Conservation (phyloP, 169 alveolate genomes). For the Plasmodium fragile region DNA sequence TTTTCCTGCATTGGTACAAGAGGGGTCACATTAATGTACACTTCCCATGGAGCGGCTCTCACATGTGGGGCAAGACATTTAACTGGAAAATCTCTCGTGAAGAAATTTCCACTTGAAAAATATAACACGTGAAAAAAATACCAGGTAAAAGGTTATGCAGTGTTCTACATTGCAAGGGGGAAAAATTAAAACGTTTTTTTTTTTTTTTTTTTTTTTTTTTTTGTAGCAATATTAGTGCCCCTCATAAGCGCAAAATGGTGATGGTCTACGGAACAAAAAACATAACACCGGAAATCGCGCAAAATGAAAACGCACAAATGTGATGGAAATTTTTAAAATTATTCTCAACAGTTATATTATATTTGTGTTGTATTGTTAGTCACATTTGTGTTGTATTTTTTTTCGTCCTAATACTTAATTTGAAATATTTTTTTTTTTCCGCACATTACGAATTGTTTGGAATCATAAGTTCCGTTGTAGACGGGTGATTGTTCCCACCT, state of each 20-base stretch:
- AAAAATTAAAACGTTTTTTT: neutral
- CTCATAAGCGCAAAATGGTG: neutral
- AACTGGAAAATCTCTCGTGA: neutral
- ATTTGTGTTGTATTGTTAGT: neutral
- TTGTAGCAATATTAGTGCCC: neutral
- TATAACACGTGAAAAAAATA: neutral
- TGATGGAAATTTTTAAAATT: neutral
- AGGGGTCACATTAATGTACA: neutral
- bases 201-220: neutral
- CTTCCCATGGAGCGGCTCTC: neutral
- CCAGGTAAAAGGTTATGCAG: neutral
- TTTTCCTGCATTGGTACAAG: neutral
- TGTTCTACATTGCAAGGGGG: neutral
- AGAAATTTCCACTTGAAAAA: neutral
- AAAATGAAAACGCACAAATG: neutral
- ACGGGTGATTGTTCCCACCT: neutral
- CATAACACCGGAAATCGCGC: conserved; percentile 9
- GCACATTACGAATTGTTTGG: neutral
- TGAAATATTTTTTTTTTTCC: neutral
- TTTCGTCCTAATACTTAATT: neutral
- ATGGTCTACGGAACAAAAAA: neutral
- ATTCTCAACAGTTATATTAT: neutral
- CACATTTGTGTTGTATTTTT: neutral
- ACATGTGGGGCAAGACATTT: neutral
- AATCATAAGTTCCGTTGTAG: neutral